phyloP scores from a whole-genome alignment of 306 rosid species.

The Carpinus viminea region DNA sequence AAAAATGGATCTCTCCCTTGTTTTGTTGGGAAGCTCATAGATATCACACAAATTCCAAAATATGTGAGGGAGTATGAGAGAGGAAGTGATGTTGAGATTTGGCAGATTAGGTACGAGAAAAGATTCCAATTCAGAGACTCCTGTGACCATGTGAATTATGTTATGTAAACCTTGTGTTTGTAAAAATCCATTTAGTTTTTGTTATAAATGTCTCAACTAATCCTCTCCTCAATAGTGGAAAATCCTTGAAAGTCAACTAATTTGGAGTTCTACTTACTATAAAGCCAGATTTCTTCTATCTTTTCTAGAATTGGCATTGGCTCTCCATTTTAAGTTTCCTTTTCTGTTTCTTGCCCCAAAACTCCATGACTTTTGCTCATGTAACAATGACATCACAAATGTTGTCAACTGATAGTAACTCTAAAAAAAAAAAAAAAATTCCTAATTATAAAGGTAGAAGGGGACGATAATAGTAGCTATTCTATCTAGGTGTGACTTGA shows the following conservation, averaged over 20 bases:
- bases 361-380: too few relatives aligned
- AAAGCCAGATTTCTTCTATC: background rate
- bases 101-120: constrained; percentile 61
- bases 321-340: background rate
- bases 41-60: constrained; percentile 61
- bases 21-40: constrained; percentile 64
- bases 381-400: too few relatives aligned
- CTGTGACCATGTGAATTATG: background rate
- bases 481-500: too few relatives aligned
- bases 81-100: constrained; percentile 76
- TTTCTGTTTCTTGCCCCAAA: background rate
- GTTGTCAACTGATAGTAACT: too few relatives aligned
- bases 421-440: too few relatives aligned
- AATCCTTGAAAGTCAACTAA: background rate
- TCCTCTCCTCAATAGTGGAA: background rate
- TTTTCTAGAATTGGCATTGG: background rate
- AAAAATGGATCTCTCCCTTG: constrained; percentile 27
- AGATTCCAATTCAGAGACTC: background rate
- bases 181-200: background rate
- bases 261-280: background rate
- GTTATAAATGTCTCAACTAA: background rate
- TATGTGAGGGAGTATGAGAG: constrained; percentile 64
- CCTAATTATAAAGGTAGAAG: too few relatives aligned
- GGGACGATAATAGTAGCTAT: too few relatives aligned
- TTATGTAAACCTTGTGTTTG: background rate